Evolutionary conservation across 192 early-diverging fungal species (phyloP), one percentile per base, ranked within the genome.

Genomic region (Dispira parvispora): DNA sequence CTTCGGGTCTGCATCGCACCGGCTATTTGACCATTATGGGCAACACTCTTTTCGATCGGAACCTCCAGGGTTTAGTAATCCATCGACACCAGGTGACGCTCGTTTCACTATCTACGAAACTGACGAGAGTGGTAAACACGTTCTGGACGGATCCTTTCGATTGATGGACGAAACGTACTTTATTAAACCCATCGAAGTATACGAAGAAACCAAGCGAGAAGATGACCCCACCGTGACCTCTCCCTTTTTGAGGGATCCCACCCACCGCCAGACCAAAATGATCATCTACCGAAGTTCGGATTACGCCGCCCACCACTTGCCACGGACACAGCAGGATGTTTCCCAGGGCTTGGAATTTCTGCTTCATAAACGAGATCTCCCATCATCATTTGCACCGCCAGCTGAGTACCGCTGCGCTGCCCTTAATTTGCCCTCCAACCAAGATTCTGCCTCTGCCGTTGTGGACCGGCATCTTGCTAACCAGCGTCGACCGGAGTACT

Each of bases 211-310:
- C 14, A 79, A 78, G 53, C 69, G 78, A 8, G 62, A 69, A 0
- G 76, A 69, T 10, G 86, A 88, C 65, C 79, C 63, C 42, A 65
- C 12, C 69, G 72, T 62, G 49, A 53, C 52, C 63, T 71, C 65
- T 61, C 62, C 68, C 45, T 44, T 53, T 53, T 58, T 71, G 23
- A 65, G 73, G 10, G 28, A 45, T 2, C 57, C 47, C 45, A 53
- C 52, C n/a, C 58, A 71, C 52, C 68, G 62, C 21, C 23, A 67
- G 21, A 62, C 76, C 2, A 68, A 60, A 16, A 75, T 84, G 64
- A 69, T 84, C 26, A 76, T 84, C 21, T 87, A 81, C 67, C 78
- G 83, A 13, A 78, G 82, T 55, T 80, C 83, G 0, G 83, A 87
- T 61, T 65, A 78, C 0, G 64, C 77, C 5, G 32, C 65, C 11